Evolutionary conservation across 148 eudicot genomes (phyloP), one percentile per base, ranked within the genome.

Genomic region (Limonium bicolor): DNA sequence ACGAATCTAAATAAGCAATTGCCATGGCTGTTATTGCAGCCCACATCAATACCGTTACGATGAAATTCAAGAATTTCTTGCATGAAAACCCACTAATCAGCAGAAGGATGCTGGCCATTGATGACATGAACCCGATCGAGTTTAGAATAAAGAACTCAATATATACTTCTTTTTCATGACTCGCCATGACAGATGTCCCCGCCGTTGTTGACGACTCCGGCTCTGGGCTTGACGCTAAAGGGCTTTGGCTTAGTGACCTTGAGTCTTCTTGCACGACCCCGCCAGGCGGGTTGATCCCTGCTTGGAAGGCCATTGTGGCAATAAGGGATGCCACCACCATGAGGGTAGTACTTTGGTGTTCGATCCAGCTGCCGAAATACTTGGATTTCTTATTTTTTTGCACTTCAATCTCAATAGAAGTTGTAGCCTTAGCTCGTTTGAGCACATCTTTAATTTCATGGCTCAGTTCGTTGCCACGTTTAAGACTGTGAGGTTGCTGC

Each of bases 201-300:
- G 58, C 51, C 3, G 6, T n/a, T 7, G 12, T 5, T n/a, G n/a
- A n/a, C n/a, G n/a, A n/a, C n/a, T n/a, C n/a, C n/a, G n/a, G n/a
- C n/a, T n/a, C n/a, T n/a, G n/a, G n/a, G n/a, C n/a, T n/a, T n/a
- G n/a, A n/a, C n/a, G n/a, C n/a, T n/a, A n/a, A n/a, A n/a, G n/a
- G n/a, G n/a, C n/a, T n/a, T n/a, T n/a, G n/a, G 16, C 11, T 35
- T 5, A n/a, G 0, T 6, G 38, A 2, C 13, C 7, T 7, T 10
- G 31, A 49, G 25, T 50, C 29, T 21, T 28, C 56, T 31, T 50
- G 62, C 58, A 35, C 51, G n/a, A 51, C 36, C 2, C 68, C 68
- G 11, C 63, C 68, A 6, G 68, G 63, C 6, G 68, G 63, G 21
- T n/a, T 27, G 4, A 64, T 7, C 1, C 62, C 68, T 0, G 63